Percentiles rank a stretch among this genome's conserved stretches.
phyloP scores from a whole-genome alignment of 2,329 filamentous ascomycete species.

The Talaromyces sp. region DNA sequence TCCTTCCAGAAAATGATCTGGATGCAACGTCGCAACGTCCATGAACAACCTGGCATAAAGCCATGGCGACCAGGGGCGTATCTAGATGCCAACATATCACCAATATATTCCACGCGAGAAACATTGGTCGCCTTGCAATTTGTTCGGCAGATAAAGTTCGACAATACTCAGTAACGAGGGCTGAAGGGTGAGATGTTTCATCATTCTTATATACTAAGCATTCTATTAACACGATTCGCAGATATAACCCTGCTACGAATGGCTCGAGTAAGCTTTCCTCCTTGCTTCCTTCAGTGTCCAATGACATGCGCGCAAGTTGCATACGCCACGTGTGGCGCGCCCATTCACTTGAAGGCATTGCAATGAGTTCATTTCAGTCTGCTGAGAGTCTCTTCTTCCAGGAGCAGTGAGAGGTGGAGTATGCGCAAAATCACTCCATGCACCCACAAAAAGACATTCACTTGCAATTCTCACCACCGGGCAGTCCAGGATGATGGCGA shows the following conservation, averaged over 20 bases:
- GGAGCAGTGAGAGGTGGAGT: neutral
- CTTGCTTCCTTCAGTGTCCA: neutral
- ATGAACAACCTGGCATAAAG: neutral
- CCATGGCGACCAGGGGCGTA: neutral
- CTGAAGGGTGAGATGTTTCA: neutral
- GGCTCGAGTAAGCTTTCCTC: conserved; percentile 3
- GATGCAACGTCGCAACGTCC: neutral
- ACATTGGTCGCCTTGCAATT: neutral
- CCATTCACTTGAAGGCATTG: neutral
- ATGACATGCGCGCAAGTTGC: neutral
- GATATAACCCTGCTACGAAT: neutral
- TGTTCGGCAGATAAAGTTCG: neutral
- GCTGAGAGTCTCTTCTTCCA: conserved; percentile 6
- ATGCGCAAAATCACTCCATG: neutral
- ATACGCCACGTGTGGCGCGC: conserved; percentile 6
- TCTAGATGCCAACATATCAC: neutral
- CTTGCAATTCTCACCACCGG: neutral
- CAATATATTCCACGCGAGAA: neutral
- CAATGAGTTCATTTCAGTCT: neutral
- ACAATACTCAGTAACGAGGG: neutral
- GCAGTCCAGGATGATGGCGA: conserved; percentile 2
- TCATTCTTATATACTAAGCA: neutral
- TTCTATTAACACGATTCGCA: neutral
- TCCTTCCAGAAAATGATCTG: neutral
- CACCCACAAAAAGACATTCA: neutral